These are phyloP conservation scores for Rossbeevera mucosa DNA, from an alignment of 768 basidiomycete species.

Conservation along the genomic window DNA sequence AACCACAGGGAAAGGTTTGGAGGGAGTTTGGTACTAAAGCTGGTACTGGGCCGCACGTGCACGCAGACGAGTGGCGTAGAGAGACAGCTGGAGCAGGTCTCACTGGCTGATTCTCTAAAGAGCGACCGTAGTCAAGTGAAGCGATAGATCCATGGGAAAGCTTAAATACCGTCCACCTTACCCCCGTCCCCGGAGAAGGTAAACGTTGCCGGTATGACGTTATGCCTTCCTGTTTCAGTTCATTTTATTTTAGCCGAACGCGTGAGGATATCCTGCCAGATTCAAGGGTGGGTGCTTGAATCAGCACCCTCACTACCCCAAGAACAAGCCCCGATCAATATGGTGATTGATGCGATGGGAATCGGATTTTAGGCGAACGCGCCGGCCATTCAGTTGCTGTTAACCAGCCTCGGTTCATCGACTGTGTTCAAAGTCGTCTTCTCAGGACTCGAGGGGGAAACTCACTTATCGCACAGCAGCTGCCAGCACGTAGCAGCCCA, in stretches of 20 bases:
- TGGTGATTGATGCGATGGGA: not conserved
- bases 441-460: not conserved
- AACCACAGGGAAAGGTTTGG: not conserved
- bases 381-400: not conserved
- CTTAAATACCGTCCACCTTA: slow-evolving; percentile 19
- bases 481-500: too few relatives aligned
- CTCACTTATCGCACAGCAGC: too few relatives aligned
- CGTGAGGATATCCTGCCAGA: not conserved
- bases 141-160: not conserved
- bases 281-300: not conserved
- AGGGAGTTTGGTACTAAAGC: not conserved
- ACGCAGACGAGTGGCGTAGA: too few relatives aligned
- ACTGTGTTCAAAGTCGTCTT: too few relatives aligned
- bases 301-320: too few relatives aligned
- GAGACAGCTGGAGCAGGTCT: not conserved
- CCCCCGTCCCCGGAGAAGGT: not conserved
- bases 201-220: slow-evolving; percentile 17
- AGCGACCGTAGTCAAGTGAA: not conserved
- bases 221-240: not conserved
- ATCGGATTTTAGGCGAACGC: too few relatives aligned
- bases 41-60: not conserved
- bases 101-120: not conserved
- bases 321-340: not conserved
- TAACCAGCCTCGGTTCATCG: not conserved
- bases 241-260: not conserved